Evolutionary conservation across 2,329 filamentous ascomycete genomes (phyloP), one percentile per base, ranked within the genome.

Genomic region (Pseudogymnoascus destructans): DNA sequence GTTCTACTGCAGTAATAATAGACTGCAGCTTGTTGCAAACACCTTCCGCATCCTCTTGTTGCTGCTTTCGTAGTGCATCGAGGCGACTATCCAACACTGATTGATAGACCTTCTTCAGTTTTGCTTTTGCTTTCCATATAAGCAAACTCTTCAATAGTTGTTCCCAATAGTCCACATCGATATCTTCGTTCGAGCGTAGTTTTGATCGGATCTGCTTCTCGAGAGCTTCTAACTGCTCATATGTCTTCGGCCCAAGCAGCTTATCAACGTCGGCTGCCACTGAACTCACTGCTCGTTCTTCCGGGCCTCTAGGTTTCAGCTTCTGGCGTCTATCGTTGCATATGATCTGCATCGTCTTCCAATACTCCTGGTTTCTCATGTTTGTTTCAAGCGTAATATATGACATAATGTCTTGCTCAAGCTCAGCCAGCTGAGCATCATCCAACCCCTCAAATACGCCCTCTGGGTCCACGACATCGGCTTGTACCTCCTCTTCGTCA

Each of bases 161-260:
- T 69, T 95, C 89, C 93, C 93, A 98, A 70, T 97, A 98, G 72
- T 98, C 93, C 2, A 87, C 89, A 71, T 98, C 93, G 64, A 98
- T 92, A 8, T 88, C 85, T 68, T 96, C 91, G 68, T 95, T 85
- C 6, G 89, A 95, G 57, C 84, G 79, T 54, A 98, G 75, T 74
- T 98, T 98, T 13, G 78, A 76, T 69, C 83, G 84, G 70, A 98
- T 93, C 73, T 97, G 91, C 63, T 77, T 81, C 72, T 98, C 92
- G 55, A 98, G 76, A 15, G 80, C 80, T 68, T 91, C 86, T n/a
- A 98, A 77, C 70, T 97, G 88, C 66, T 89, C 85, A 66, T 89
- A 84, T 13, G 84, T 82, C 73, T 98, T 98, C 7, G 90, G 89
- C 3, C 81, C 80, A 9, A 98, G 77, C 32, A 98, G 82, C 67